phyloP scores from a whole-genome alignment of 306 rosid genomes.

The Leucaena leucocephala region DNA sequence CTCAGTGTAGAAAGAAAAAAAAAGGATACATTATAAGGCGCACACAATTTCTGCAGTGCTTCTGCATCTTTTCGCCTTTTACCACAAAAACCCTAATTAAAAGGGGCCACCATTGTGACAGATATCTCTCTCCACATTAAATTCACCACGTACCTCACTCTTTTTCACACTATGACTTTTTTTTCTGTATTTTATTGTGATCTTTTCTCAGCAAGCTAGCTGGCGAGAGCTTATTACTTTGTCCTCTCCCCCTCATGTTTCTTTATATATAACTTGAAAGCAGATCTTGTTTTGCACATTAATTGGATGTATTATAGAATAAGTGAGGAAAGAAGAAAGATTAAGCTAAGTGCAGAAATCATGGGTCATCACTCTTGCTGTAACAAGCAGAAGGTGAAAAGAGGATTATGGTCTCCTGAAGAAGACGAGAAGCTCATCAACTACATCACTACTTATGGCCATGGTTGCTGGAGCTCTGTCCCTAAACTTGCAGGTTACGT shows the following conservation, averaged over 20 bases:
- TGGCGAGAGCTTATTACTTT: conserved; percentile 25
- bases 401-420: conserved; percentile 97
- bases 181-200: conserved; percentile 26
- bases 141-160: conserved; percentile 55
- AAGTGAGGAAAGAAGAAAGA: background rate
- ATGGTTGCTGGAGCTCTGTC: conserved; percentile 98
- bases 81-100: conserved; percentile 53
- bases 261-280: conserved; percentile 20
- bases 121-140: conserved; percentile 45
- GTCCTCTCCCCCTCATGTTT: conserved; percentile 15
- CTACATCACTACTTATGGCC: conserved; percentile 87
- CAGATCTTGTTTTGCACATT: conserved; percentile 31
- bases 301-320: background rate
- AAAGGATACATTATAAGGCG: conserved; percentile 53
- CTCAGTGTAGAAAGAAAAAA: conserved; percentile 14
- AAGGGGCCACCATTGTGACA: conserved; percentile 57
- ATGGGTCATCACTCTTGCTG: conserved; percentile 99
- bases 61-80: conserved; percentile 55
- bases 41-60: conserved; percentile 49
- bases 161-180: conserved; percentile 7
- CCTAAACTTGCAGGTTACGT: conserved; percentile 82
- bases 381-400: conserved; percentile 96
- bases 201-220: conserved; percentile 33
- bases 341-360: background rate
- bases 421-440: conserved; percentile 96